phyloP scores from a whole-genome alignment of 129 eudicot species.

The Flaveria bidentis region DNA sequence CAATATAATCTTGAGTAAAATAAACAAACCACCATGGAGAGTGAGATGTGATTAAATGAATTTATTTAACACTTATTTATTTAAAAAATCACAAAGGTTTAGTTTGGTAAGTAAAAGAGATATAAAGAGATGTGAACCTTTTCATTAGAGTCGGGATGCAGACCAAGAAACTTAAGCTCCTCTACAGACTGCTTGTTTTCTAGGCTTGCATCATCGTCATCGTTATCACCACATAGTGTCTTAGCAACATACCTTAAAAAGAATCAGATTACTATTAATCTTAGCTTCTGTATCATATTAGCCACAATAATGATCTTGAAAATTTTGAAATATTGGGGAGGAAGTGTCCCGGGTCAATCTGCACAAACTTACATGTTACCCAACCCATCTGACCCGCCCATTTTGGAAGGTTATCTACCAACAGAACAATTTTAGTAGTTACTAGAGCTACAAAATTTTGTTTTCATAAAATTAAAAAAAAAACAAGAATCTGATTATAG shows the following conservation, averaged over 20 bases:
- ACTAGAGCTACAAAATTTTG: not conserved
- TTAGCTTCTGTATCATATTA: not conserved
- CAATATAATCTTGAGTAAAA: conserved; percentile 51
- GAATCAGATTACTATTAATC: not conserved
- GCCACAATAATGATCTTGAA: not conserved
- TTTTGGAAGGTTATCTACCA: not conserved
- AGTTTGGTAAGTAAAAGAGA: not conserved
- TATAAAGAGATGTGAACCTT: conserved; percentile 49
- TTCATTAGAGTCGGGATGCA: conserved; percentile 68
- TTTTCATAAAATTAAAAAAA: not conserved
- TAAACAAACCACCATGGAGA: conserved; percentile 4
- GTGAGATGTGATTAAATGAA: not conserved
- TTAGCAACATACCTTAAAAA: conserved; percentile 73
- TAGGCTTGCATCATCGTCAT: conserved; percentile 46
- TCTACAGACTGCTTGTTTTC: conserved; percentile 47
- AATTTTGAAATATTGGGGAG: not conserved
- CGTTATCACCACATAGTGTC: conserved; percentile 59
- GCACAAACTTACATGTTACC: too few relatives aligned
- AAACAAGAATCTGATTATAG: not conserved
- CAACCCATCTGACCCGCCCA: too few relatives aligned
- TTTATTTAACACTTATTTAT: not conserved
- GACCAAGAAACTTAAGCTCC: conserved; percentile 78
- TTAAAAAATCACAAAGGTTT: not conserved
- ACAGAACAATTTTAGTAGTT: not conserved
- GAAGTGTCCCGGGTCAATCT: not conserved